Evolutionary conservation across 1,284 basidiomycete species (phyloP).

Genomic region (Ganoderma resinaceum): DNA sequence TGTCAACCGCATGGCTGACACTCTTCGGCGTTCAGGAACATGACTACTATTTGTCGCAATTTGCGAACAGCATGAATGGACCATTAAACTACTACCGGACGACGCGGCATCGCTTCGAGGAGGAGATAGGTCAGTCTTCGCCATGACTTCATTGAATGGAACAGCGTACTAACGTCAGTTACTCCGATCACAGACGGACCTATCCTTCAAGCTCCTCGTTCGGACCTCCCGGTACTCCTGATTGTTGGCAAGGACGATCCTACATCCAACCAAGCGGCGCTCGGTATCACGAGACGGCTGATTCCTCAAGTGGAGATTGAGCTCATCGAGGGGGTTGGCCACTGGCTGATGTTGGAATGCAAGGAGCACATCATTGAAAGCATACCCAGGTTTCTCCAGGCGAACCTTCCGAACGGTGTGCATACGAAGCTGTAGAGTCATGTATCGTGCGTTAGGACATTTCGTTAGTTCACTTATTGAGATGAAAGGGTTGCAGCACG

Average conservation of each 20-base stretch:
- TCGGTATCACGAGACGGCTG: constrained; percentile 51
- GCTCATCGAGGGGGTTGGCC: constrained; percentile 58
- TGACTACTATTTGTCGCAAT: constrained; percentile 53
- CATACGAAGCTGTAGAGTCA: constrained; percentile 32
- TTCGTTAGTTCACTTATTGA: not conserved
- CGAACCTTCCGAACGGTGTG: constrained; percentile 5
- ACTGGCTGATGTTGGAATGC: constrained; percentile 73
- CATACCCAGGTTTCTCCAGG: constrained; percentile 54
- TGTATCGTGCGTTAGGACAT: not conserved
- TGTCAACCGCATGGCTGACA: constrained; percentile 3
- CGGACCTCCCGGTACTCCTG: constrained; percentile 63
- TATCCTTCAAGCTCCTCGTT: constrained; percentile 50
- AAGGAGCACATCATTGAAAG: constrained; percentile 55
- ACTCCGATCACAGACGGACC: constrained; percentile 39
- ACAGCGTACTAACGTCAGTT: constrained; percentile 22
- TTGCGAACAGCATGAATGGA: constrained; percentile 63
- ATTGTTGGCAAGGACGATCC: constrained; percentile 64
- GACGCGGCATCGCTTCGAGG: constrained; percentile 58
- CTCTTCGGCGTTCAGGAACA: constrained; percentile 52
- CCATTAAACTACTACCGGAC: constrained; percentile 78
- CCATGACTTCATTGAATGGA: not conserved
- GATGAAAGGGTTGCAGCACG: not conserved
- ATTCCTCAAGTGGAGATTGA: constrained; percentile 56
- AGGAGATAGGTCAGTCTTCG: constrained; percentile 60
- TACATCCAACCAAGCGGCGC: constrained; percentile 38